phyloP scores from a whole-genome alignment of 1,284 basidiomycete genomes.

The Sanguinoderma infundibulare region DNA sequence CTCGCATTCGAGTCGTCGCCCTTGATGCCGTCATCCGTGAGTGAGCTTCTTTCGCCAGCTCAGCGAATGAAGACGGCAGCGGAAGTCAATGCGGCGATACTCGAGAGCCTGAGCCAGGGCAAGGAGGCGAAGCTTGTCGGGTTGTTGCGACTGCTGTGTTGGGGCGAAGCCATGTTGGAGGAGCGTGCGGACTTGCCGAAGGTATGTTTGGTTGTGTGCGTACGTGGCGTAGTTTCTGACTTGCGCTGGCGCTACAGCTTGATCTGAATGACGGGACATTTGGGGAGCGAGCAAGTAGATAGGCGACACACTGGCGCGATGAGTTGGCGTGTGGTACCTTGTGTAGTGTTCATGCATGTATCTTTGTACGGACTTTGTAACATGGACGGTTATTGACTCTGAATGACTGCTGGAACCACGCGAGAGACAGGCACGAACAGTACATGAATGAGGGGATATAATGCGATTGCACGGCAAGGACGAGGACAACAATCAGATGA shows the following conservation, averaged over 20 bases:
- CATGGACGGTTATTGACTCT: slow-evolving; percentile 9
- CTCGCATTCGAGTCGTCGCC: slow-evolving; percentile 85
- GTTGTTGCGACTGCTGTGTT: slow-evolving; percentile 84
- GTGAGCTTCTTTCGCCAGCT: slow-evolving; percentile 81
- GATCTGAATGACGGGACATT: slow-evolving; percentile 37
- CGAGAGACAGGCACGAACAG: background rate
- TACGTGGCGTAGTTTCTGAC: background rate
- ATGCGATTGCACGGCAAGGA: slow-evolving; percentile 15
- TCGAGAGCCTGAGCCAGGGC: slow-evolving; percentile 90
- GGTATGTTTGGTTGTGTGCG: slow-evolving; percentile 39
- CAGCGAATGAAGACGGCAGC: slow-evolving; percentile 93
- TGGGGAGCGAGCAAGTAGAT: slow-evolving; percentile 21
- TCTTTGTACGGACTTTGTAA: slow-evolving; percentile 17
- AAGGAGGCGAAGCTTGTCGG: slow-evolving; percentile 90
- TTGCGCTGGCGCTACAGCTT: slow-evolving; percentile 24
- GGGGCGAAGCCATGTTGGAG: slow-evolving; percentile 85
- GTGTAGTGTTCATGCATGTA: slow-evolving; percentile 15
- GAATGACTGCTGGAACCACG: background rate
- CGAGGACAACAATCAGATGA: slow-evolving; percentile 28
- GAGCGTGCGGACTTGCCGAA: slow-evolving; percentile 79
- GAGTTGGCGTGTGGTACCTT: slow-evolving; percentile 4
- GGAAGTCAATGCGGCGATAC: slow-evolving; percentile 93
- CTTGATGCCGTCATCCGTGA: slow-evolving; percentile 67
- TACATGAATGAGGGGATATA: slow-evolving; percentile 1
- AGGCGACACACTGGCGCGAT: slow-evolving; percentile 7